Evolutionary conservation across 306 rosid species (phyloP).

Genomic region (Amphicarpaea edgeworthii): DNA sequence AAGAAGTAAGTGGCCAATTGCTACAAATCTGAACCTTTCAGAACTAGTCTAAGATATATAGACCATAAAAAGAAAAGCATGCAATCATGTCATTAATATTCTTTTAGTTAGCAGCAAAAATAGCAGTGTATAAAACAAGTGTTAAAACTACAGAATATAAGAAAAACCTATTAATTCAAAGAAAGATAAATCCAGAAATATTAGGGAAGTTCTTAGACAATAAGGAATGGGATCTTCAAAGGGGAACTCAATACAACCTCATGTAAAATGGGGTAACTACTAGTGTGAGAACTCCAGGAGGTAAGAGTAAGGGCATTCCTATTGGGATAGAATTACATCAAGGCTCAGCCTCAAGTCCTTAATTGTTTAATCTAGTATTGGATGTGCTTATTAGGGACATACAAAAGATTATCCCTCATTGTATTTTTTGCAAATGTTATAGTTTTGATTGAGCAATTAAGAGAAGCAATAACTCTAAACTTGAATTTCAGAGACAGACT

Average conservation of each 20-base stretch:
- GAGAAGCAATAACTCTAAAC: neutral
- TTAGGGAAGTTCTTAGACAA: conserved; percentile 28
- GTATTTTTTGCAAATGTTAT: neutral
- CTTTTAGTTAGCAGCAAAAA: conserved; percentile 37
- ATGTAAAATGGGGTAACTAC: neutral
- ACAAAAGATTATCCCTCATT: neutral
- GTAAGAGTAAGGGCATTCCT: neutral
- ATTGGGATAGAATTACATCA: neutral
- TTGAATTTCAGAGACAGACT: neutral
- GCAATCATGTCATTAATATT: conserved; percentile 18
- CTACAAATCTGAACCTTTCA: conserved; percentile 13
- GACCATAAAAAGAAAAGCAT: conserved; percentile 17
- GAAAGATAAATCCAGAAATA: conserved; percentile 12
- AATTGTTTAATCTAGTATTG: neutral
- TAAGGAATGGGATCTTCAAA: conserved; percentile 4
- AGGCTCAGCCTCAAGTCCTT: neutral
- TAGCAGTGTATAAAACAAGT: conserved; percentile 29
- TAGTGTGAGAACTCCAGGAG: neutral
- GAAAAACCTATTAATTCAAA: conserved; percentile 10
- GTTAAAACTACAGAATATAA: neutral
- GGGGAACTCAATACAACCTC: conserved; percentile 5
- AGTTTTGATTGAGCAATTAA: neutral
- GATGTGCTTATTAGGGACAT: neutral
- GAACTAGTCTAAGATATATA: conserved; percentile 28
- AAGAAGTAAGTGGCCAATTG: conserved; percentile 37